Evolutionary conservation across 2,329 filamentous ascomycete species (phyloP), one percentile per base, ranked within the genome.

Genomic region (Cordyceps javanica): DNA sequence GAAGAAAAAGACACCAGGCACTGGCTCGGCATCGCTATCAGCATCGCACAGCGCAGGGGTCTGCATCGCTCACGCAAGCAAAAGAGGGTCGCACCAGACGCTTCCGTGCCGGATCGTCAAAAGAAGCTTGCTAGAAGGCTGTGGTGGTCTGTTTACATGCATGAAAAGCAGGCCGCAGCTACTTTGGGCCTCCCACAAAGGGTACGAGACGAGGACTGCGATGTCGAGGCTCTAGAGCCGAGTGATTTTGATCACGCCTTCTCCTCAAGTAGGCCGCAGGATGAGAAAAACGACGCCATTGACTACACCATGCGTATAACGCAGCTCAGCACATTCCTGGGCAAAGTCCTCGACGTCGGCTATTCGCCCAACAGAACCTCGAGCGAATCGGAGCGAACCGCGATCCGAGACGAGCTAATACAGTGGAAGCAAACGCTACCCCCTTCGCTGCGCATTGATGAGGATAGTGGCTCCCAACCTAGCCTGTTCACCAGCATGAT

Each of bases 81-180:
- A n/a, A 28, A 46, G 14, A 55, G 23, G 6, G 28, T 44, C n/a
- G 50, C 39, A 8, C 49, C 57, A 10, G 44, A 53, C 11, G 49
- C 53, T 5, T 28, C 38, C 2, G 48, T 53, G 5, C 59, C 60
- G 11, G 53, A 60, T 6, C 57, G 55, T 5, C 55, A 60, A 48
- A 58, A 58, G 59, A 72, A 65, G 36, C 55, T 77, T 19, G 71
- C 73, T 60, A 72, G 72, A 58, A 62, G 76, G 5, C 68, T 79
- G 5, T 79, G 76, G 75, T 79, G 77, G 77, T 73, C 75, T 16
- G 68, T 78, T 9, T 79, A 79, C 57, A 66, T 77, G n/a, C 73
- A 77, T 13, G 77, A 80, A 54, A 72, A 77, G 46, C 77, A 80
- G 62, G 74, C 72, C 25, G 72, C 75, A 1, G 72, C 75, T 2